Evolutionary conservation across 305 asterid species (phyloP).

Genomic region (Fraxinus ornus): DNA sequence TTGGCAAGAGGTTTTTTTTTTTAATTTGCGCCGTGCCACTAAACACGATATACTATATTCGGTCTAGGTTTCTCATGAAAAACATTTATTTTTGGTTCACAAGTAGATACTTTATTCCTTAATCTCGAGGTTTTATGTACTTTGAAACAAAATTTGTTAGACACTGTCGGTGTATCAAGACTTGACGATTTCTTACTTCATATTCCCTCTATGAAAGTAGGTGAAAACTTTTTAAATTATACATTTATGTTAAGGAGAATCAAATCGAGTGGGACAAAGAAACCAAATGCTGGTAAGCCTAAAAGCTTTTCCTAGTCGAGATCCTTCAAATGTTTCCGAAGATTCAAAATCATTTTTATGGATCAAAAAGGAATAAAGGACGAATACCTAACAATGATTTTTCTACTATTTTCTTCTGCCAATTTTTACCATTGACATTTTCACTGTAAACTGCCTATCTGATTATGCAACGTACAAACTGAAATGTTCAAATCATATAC

Average conservation of each 20-base stretch:
- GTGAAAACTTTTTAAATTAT: background rate
- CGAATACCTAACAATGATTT: background rate
- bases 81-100: too few species aligned
- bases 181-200: background rate
- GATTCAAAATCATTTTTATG: background rate
- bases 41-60: too few species aligned
- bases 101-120: too few species aligned
- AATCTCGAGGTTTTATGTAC: background rate
- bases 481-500: background rate
- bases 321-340: background rate
- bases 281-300: background rate
- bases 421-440: background rate
- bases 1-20: too few species aligned
- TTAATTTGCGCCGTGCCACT: too few species aligned
- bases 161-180: background rate
- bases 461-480: background rate
- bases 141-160: background rate
- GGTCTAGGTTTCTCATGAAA: too few species aligned
- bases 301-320: background rate
- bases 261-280: background rate
- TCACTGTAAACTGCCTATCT: background rate
- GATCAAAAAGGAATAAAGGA: background rate
- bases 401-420: background rate
- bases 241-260: background rate
- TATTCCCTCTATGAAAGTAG: background rate